Conservation (phyloP, 345 rosid species). For the Cardamine chenopodiifolia region DNA sequence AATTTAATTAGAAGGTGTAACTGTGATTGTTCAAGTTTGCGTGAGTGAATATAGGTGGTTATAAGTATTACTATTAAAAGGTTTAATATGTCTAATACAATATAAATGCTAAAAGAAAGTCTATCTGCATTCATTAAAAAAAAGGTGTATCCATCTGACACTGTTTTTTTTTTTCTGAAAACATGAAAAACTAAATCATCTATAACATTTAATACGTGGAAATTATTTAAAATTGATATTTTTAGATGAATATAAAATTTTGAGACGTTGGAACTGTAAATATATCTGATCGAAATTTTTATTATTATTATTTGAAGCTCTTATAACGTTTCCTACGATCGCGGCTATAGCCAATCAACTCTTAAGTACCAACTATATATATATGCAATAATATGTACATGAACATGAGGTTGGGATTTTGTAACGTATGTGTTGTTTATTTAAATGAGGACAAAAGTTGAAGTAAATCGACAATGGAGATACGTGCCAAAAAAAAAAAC, state of each 20-base stretch:
- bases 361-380: neutral
- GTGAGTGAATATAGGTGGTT: neutral
- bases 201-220: too few species aligned
- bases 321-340: neutral
- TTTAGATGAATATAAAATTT: too few species aligned
- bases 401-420: neutral
- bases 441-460: conserved; percentile 36
- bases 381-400: neutral
- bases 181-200: too few species aligned
- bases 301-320: neutral
- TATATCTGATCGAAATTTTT: too few species aligned
- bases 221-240: too few species aligned
- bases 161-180: too few species aligned
- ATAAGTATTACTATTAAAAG: too few species aligned
- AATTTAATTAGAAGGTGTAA: neutral
- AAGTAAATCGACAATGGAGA: conserved; percentile 33
- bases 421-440: conserved; percentile 46
- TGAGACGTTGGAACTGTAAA: too few species aligned
- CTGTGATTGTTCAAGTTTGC: neutral
- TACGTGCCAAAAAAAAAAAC: neutral
- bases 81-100: too few species aligned
- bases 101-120: too few species aligned
- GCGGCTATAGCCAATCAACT: neutral
- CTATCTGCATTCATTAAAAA: too few species aligned
- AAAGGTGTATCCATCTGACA: too few species aligned